These are phyloP conservation scores for Leucoagaricus sp. DNA, from an alignment of 1,284 basidiomycete species.

Conservation along the genomic window DNA sequence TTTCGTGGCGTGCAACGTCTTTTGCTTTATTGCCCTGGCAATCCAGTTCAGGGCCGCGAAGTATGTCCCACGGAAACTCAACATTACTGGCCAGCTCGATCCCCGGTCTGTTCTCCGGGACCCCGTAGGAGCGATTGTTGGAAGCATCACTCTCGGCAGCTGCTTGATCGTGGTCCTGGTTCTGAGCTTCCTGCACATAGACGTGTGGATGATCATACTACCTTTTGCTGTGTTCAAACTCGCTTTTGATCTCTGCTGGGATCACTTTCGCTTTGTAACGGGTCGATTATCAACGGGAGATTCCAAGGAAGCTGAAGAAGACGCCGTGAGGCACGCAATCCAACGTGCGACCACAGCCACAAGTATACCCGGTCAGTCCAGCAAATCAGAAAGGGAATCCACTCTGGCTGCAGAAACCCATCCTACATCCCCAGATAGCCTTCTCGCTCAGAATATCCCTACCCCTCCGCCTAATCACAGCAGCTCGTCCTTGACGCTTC, in stretches of 20 bases:
- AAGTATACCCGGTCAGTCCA: slow-evolving; percentile 7
- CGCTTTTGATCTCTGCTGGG: slow-evolving; percentile 62
- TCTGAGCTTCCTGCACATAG: slow-evolving; percentile 58
- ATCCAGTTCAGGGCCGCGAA: slow-evolving; percentile 54
- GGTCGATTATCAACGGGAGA: slow-evolving; percentile 23
- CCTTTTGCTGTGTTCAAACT: slow-evolving; percentile 83
- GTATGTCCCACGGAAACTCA: slow-evolving; percentile 52
- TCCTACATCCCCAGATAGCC: neutral
- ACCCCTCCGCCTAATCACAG: neutral
- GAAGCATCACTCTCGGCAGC: slow-evolving; percentile 47
- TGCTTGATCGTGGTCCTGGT: slow-evolving; percentile 54
- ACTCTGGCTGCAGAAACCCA: slow-evolving; percentile 20
- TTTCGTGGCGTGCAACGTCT: slow-evolving; percentile 61
- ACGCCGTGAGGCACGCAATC: slow-evolving; percentile 26
- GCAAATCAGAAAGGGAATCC: slow-evolving; percentile 19
- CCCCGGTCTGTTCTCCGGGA: slow-evolving; percentile 50
- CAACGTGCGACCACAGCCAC: slow-evolving; percentile 26
- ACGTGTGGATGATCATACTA: slow-evolving; percentile 85
- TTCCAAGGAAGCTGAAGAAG: slow-evolving; percentile 19
- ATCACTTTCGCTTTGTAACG: slow-evolving; percentile 48
- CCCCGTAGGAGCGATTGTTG: slow-evolving; percentile 52
- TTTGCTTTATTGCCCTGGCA: slow-evolving; percentile 54
- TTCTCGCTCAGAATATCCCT: neutral
- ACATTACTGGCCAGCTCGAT: slow-evolving; percentile 37
- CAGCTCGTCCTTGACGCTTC: neutral